A percentile compares a stretch with the other conserved stretches of the same genome.
Evolutionary conservation across 2,329 filamentous ascomycete species (phyloP).

Genomic region (Fusarium circinatum): DNA sequence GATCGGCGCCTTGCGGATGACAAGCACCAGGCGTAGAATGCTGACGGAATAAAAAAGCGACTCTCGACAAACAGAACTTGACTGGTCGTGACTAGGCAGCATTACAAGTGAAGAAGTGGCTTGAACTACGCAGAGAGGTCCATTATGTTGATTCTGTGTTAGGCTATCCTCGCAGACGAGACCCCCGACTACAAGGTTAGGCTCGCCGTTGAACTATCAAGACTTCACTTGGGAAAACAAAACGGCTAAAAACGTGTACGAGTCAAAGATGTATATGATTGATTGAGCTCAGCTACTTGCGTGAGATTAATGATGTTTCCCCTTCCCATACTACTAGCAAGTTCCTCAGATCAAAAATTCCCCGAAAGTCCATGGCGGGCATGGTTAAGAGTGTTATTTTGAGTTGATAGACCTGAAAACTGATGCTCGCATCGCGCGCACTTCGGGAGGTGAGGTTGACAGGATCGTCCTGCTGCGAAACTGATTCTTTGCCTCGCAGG

Average conservation of each 20-base stretch:
- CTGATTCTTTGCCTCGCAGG: not conserved
- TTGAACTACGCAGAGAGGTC: not conserved
- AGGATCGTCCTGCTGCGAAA: not conserved
- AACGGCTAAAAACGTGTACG: not conserved
- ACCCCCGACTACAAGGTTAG: not conserved
- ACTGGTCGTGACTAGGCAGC: rapidly evolving
- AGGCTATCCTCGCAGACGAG: not conserved
- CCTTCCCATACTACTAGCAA: not conserved
- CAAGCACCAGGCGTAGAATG: not conserved
- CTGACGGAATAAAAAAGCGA: too few species aligned
- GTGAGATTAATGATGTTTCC: not conserved
- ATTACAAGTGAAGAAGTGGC: not conserved
- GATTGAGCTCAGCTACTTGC: not conserved
- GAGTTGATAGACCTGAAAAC: not conserved
- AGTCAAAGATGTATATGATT: not conserved
- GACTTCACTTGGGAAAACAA: not conserved
- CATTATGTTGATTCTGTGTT: not conserved
- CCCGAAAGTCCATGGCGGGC: not conserved
- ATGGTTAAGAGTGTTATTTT: not conserved
- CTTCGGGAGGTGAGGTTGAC: not conserved
- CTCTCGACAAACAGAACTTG: rapidly evolving
- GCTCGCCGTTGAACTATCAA: not conserved
- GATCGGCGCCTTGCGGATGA: too few species aligned
- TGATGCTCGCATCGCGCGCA: not conserved
- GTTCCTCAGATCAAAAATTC: not conserved